phyloP scores from a whole-genome alignment of 345 rosid species.

The Camelina neglecta region DNA sequence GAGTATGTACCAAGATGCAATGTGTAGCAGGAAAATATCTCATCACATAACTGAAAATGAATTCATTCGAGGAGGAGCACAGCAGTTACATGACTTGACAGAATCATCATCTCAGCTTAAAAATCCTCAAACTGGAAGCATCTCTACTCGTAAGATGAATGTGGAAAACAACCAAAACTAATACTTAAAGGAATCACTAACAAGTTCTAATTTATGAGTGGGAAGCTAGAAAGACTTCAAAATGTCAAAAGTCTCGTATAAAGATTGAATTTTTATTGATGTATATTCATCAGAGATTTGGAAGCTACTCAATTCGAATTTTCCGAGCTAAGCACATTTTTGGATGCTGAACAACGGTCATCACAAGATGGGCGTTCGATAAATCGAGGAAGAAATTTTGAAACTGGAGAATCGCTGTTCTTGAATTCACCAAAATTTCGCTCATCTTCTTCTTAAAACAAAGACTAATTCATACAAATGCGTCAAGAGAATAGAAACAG shows the following conservation, averaged over 20 bases:
- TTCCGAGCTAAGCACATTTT: conserved; percentile 31
- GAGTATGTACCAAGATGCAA: conserved; percentile 7
- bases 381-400: conserved; percentile 4
- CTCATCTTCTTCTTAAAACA: conserved; percentile 20
- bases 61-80: background rate
- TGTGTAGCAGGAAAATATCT: conserved; percentile 5
- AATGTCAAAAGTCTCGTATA: background rate
- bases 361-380: conserved; percentile 20
- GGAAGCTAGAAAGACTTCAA: conserved; percentile 13
- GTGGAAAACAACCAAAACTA: background rate
- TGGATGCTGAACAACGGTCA: conserved; percentile 20
- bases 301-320: conserved; percentile 24
- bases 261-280: background rate
- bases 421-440: background rate
- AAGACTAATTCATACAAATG: conserved; percentile 1
- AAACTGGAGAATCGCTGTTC: background rate
- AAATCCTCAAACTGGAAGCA: background rate
- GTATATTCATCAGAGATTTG: conserved; percentile 3
- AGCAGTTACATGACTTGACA: background rate
- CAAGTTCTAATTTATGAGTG: conserved; percentile 7
- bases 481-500: conserved; percentile 12
- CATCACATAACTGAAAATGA: background rate
- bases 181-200: background rate
- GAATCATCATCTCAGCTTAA: background rate
- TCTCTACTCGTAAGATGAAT: background rate